Conservation (phyloP, 2,329 filamentous ascomycete species). For the Epichloe uncinata region DNA sequence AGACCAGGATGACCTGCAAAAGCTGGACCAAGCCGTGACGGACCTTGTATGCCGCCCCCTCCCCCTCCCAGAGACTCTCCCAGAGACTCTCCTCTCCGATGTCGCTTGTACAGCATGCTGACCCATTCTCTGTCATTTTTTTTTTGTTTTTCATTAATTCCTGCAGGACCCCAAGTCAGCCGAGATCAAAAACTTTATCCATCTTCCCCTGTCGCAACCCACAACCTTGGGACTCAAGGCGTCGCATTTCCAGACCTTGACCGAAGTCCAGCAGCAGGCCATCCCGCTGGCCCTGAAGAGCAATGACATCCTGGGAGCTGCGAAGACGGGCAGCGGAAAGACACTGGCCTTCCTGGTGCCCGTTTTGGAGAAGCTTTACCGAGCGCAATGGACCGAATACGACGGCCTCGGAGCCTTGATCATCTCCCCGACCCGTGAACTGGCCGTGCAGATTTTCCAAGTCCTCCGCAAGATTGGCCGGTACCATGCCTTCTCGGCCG, state of each 20-base stretch:
- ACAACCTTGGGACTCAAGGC: slow-evolving; percentile 69
- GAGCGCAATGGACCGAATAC: slow-evolving; percentile 74
- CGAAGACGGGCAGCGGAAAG: slow-evolving; percentile 92
- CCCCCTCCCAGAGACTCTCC: background rate
- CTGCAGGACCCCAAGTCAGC: slow-evolving; percentile 45
- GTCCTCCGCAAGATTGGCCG: slow-evolving; percentile 82
- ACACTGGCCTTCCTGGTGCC: slow-evolving; percentile 87
- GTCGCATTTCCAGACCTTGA: slow-evolving; percentile 80
- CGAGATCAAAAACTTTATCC: slow-evolving; percentile 56
- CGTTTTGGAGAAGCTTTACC: slow-evolving; percentile 83
- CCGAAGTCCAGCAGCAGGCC: slow-evolving; percentile 83
- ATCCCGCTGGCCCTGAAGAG: slow-evolving; percentile 79
- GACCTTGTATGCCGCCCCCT: slow-evolving; percentile 17
- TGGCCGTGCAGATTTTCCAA: slow-evolving; percentile 94
- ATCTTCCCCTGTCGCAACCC: slow-evolving; percentile 73
- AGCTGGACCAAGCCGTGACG: slow-evolving; percentile 19
- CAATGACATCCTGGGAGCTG: slow-evolving; percentile 79
- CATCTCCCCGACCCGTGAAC: slow-evolving; percentile 84
- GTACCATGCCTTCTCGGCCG: slow-evolving; percentile 82
- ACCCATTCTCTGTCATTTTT: background rate
- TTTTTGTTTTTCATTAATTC: background rate
- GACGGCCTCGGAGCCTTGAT: slow-evolving; percentile 90
- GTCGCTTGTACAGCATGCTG: background rate
- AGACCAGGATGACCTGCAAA: slow-evolving; percentile 22
- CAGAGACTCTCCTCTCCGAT: background rate